Conservation (phyloP, 108 stramenopile species). For the Skeletonema marinoi region DNA sequence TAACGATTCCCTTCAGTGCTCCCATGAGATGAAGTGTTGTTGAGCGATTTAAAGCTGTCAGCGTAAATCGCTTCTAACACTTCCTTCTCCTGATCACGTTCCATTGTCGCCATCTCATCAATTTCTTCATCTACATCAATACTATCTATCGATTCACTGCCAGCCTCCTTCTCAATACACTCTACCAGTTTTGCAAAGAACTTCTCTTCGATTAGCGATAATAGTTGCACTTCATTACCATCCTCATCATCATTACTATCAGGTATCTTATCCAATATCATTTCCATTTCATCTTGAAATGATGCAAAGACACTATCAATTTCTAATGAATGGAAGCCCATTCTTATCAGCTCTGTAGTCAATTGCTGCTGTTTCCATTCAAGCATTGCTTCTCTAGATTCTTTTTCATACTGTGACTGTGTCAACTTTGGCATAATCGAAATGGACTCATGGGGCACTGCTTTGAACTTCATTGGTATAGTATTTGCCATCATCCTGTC, state of each 20-base stretch:
- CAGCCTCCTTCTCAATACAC: not conserved
- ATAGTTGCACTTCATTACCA: conserved; percentile 2
- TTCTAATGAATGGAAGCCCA: conserved; percentile 30
- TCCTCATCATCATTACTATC: conserved; percentile 9
- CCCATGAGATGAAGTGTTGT: not conserved
- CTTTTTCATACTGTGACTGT: conserved; percentile 48
- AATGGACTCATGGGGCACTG: conserved; percentile 71
- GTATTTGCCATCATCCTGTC: conserved; percentile 1
- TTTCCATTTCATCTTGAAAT: not conserved
- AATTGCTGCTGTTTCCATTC: conserved; percentile 16
- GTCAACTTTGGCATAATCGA: conserved; percentile 55
- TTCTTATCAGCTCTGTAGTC: conserved; percentile 22
- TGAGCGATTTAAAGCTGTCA: conserved; percentile 44
- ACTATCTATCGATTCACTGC: not conserved
- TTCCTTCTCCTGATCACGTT: conserved; percentile 67
- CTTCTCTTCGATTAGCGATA: conserved; percentile 8
- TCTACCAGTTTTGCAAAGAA: conserved; percentile 13
- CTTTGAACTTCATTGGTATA: conserved; percentile 35
- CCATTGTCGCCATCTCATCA: conserved; percentile 53
- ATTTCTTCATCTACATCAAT: conserved; percentile 21
- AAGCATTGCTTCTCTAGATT: conserved; percentile 8
- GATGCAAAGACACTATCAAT: conserved; percentile 13
- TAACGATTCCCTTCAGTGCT: conserved; percentile 34
- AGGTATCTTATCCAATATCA: not conserved
- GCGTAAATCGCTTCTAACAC: conserved; percentile 76